phyloP scores from a whole-genome alignment of 1,139 yeast genomes.

The Saccharomyces hybrid region DNA sequence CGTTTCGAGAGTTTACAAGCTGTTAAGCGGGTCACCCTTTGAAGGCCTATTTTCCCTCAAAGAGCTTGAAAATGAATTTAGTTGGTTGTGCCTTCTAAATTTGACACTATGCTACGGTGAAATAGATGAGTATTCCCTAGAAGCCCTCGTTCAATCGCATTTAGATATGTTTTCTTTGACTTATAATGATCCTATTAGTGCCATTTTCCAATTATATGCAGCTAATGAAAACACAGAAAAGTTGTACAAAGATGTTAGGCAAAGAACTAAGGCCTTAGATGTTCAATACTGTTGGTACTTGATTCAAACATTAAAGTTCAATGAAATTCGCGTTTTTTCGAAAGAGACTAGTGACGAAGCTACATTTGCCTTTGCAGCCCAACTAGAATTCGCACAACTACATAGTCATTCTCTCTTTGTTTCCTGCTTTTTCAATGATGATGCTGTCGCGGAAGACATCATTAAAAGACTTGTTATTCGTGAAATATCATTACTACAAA shows the following conservation, averaged over 20 bases:
- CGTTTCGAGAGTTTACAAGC: slow-evolving; percentile 52
- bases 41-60: slow-evolving; percentile 20
- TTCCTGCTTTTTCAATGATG: slow-evolving; percentile 45
- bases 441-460: slow-evolving; percentile 35
- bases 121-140: slow-evolving; percentile 34
- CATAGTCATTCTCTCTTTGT: slow-evolving; percentile 60
- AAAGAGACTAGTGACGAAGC: slow-evolving; percentile 36
- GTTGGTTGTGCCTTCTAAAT: slow-evolving; percentile 63
- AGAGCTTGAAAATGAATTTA: slow-evolving; percentile 40
- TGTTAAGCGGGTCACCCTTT: slow-evolving; percentile 53
- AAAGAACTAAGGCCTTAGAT: slow-evolving; percentile 23
- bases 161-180: slow-evolving; percentile 27
- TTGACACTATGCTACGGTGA: slow-evolving; percentile 56
- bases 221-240: slow-evolving; percentile 29
- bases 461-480: slow-evolving; percentile 43
- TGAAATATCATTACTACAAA: slow-evolving; percentile 40
- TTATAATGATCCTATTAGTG: slow-evolving; percentile 28
- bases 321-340: slow-evolving; percentile 26
- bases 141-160: slow-evolving; percentile 31
- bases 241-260: slow-evolving; percentile 20
- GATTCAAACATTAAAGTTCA: slow-evolving; percentile 38
- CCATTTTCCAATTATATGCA: slow-evolving; percentile 40
- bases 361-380: slow-evolving; percentile 45
- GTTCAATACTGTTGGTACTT: slow-evolving; percentile 50
- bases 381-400: slow-evolving; percentile 42